Conservation (phyloP, 129 eudicot species). For the Pulicaria dysenterica region DNA sequence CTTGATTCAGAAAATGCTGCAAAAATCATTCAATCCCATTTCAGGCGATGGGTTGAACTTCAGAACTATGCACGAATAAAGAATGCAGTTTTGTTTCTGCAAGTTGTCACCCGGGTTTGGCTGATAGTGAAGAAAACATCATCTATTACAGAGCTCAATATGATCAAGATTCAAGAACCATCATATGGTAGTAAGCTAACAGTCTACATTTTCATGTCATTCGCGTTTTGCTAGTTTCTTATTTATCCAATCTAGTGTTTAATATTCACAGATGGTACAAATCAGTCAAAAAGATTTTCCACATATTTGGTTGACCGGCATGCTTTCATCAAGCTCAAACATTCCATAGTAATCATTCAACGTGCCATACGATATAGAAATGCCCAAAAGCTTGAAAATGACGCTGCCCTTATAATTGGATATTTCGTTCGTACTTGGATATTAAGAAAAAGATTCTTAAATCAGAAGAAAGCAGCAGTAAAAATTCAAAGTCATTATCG, state of each 20-base stretch:
- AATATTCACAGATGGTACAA: conserved; percentile 37
- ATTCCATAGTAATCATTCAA: conserved; percentile 47
- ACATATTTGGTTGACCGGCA: conserved; percentile 48
- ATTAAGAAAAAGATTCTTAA: conserved; percentile 44
- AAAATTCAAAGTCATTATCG: conserved; percentile 60
- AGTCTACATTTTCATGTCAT: neutral
- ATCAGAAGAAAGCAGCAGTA: conserved; percentile 60
- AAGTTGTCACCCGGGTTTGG: conserved; percentile 51
- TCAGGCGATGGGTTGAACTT: conserved; percentile 43
- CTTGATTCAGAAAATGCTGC: conserved; percentile 67
- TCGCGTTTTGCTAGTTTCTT: neutral
- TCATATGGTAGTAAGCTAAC: conserved; percentile 30
- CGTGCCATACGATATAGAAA: conserved; percentile 48
- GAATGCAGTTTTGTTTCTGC: conserved; percentile 53
- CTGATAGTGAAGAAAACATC: conserved; percentile 39
- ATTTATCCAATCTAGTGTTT: conserved; percentile 14
- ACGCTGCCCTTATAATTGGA: conserved; percentile 44
- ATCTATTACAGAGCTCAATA: conserved; percentile 1
- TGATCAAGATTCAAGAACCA: conserved; percentile 33
- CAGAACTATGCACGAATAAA: conserved; percentile 39
- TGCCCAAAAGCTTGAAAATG: conserved; percentile 32
- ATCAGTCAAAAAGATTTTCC: conserved; percentile 31
- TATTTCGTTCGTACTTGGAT: conserved; percentile 50
- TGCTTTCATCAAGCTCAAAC: conserved; percentile 48
- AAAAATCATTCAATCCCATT: conserved; percentile 60